Evolutionary conservation across 2,329 filamentous ascomycete genomes (phyloP).

Genomic region (Aureobasidium sp.): DNA sequence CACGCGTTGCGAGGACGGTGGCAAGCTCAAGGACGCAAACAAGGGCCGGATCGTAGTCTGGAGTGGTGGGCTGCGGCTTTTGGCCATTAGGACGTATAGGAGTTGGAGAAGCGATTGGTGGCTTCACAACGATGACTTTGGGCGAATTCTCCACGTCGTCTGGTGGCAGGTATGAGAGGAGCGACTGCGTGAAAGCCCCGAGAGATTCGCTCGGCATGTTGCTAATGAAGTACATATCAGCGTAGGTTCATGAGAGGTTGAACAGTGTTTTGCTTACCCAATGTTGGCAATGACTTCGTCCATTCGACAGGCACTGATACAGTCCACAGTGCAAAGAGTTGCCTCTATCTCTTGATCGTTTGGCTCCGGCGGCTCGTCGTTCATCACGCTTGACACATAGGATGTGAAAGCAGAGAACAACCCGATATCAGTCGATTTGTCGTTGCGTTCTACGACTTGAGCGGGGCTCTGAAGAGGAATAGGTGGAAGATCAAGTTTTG

Average conservation of each 20-base stretch:
- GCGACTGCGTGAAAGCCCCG: constrained; percentile 57
- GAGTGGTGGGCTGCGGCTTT: constrained; percentile 46
- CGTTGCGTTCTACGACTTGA: constrained; percentile 82
- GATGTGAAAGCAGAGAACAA: constrained; percentile 92
- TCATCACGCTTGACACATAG: constrained; percentile 97
- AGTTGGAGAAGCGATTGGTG: constrained; percentile 62
- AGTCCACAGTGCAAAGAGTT: constrained; percentile 89
- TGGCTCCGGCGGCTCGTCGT: constrained; percentile 93
- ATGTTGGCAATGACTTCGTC: constrained; percentile 77
- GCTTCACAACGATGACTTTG: constrained; percentile 79
- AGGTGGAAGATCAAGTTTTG: constrained; percentile 60
- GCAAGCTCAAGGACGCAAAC: constrained; percentile 89
- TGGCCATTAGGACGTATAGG: constrained; percentile 51
- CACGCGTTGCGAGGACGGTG: constrained; percentile 70
- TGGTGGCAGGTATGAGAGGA: constrained; percentile 81
- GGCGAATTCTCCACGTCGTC: constrained; percentile 54
- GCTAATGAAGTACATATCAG: constrained; percentile 32
- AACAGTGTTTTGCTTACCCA: constrained; percentile 45
- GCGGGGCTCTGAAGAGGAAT: constrained; percentile 89
- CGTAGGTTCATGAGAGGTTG: background rate
- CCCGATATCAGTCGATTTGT: constrained; percentile 69
- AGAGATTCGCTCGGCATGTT: constrained; percentile 53
- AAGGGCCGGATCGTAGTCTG: constrained; percentile 73
- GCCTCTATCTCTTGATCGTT: constrained; percentile 96
- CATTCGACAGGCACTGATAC: constrained; percentile 81